phyloP scores from a whole-genome alignment of 179 eudicot species.

The Drosera spatulata region DNA sequence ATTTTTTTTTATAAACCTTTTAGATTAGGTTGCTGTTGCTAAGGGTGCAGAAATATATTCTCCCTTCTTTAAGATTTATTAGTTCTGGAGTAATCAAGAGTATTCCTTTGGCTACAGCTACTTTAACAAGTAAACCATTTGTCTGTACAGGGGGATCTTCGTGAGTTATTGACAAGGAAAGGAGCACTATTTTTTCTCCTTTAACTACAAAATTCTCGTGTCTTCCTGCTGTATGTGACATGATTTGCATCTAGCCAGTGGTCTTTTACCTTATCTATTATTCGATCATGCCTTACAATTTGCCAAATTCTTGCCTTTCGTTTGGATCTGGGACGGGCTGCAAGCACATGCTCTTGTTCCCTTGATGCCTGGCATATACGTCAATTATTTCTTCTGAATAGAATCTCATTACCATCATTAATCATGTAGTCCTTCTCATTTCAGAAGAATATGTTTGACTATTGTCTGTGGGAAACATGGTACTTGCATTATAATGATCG shows the following conservation, averaged over 20 bases:
- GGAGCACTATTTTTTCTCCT: constrained; percentile 9
- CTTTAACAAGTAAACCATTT: not conserved
- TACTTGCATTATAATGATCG: not conserved
- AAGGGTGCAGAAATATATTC: too few species aligned
- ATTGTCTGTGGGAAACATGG: too few species aligned
- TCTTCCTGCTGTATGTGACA: not conserved
- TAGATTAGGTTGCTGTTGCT: too few species aligned
- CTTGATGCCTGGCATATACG: too few species aligned
- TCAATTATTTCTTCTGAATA: not conserved
- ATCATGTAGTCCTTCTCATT: too few species aligned
- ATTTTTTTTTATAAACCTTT: too few species aligned
- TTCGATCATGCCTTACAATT: not conserved
- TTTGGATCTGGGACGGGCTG: too few species aligned
- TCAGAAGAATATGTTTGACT: too few species aligned
- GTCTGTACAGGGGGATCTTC: constrained; percentile 25
- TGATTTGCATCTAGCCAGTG: not conserved
- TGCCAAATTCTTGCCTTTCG: too few species aligned
- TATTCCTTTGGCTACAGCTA: not conserved
- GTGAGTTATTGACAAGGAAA: constrained; percentile 18
- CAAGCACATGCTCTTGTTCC: too few species aligned
- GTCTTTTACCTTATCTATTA: not conserved
- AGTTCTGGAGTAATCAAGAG: not conserved
- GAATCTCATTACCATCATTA: too few species aligned
- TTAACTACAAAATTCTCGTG: not conserved
- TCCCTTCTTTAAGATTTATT: too few species aligned